Evolutionary conservation across 2,329 filamentous ascomycete species (phyloP).

Genomic region (Amphichorda felina): DNA sequence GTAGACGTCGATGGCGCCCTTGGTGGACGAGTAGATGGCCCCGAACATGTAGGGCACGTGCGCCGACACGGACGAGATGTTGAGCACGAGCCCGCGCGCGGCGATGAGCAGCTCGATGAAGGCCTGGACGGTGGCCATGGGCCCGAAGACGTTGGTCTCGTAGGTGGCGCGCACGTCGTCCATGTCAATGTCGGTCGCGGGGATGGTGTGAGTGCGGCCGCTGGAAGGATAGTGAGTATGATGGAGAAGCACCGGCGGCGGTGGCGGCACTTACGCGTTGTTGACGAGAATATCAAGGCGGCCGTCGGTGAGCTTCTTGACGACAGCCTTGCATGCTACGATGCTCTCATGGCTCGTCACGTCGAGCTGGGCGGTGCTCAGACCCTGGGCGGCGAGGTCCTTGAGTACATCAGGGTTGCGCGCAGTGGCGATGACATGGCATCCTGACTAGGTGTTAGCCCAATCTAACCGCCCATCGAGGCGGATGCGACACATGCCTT

Average conservation of each 20-base stretch:
- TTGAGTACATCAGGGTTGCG: slow-evolving; percentile 7
- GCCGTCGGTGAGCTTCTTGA: slow-evolving; percentile 21
- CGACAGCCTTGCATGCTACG: slow-evolving; percentile 13
- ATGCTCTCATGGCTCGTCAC: slow-evolving; percentile 23
- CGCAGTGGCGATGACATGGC: slow-evolving; percentile 9
- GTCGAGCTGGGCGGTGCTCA: slow-evolving; percentile 21
- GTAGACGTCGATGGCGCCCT: slow-evolving; percentile 40
- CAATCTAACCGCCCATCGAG: no score
- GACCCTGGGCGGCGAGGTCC: slow-evolving; percentile 6
- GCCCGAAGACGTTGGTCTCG: slow-evolving; percentile 45
- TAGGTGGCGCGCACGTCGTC: slow-evolving; percentile 40
- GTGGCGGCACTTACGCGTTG: slow-evolving; percentile 14
- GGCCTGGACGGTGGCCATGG: slow-evolving; percentile 41
- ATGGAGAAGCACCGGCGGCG: neutral
- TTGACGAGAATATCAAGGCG: slow-evolving; percentile 31
- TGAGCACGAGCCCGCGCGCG: slow-evolving; percentile 38
- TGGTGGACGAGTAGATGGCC: slow-evolving; percentile 41
- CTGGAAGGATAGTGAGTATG: slow-evolving; percentile 14
- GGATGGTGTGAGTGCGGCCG: slow-evolving; percentile 37
- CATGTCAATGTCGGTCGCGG: slow-evolving; percentile 38
- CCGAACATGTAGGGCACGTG: slow-evolving; percentile 40
- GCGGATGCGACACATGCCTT: slow-evolving; percentile 31
- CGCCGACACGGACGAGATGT: slow-evolving; percentile 40
- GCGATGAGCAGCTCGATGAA: slow-evolving; percentile 37
- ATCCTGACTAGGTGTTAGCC: slow-evolving; percentile 4